These are phyloP conservation scores for Collybia mongolica DNA, from an alignment of 768 basidiomycete species.

Conservation along the genomic window DNA sequence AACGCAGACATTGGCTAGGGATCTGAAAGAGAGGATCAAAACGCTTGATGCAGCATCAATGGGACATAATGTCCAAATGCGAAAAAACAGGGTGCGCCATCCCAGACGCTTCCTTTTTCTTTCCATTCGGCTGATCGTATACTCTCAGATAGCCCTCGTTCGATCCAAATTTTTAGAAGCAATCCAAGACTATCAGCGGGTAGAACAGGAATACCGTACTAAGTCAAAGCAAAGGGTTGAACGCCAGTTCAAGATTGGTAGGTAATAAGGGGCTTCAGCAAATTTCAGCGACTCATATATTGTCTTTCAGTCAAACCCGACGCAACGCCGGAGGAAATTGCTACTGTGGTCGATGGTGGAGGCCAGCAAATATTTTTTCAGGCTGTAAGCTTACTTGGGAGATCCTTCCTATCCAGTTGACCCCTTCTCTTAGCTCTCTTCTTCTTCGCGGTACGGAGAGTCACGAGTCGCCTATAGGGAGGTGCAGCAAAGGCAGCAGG, in stretches of 20 bases:
- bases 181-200: conserved; percentile 74
- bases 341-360: conserved; percentile 64
- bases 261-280: not conserved
- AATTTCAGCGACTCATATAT: not conserved
- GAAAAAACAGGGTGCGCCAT: conserved; percentile 34
- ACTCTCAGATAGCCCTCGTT: conserved; percentile 51
- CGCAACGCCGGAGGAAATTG: conserved; percentile 79
- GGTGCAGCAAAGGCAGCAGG: conserved; percentile 86
- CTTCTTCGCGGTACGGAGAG: conserved; percentile 81
- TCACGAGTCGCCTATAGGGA: conserved; percentile 81
- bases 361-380: conserved; percentile 76
- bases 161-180: conserved; percentile 73
- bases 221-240: conserved; percentile 68
- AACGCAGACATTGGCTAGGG: conserved; percentile 56
- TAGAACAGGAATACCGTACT: conserved; percentile 68
- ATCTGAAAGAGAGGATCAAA: conserved; percentile 60
- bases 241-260: conserved; percentile 78
- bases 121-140: not conserved
- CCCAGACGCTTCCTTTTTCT: not conserved
- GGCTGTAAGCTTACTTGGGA: conserved; percentile 43
- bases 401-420: not conserved
- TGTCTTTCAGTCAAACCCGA: conserved; percentile 73
- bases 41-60: conserved; percentile 38
- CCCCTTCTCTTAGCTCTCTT: conserved; percentile 50
- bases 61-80: conserved; percentile 33